A percentile compares a stretch with the other conserved stretches of the same genome.
phyloP scores from a whole-genome alignment of 805 yeast species.

The Starmerella bombi region DNA sequence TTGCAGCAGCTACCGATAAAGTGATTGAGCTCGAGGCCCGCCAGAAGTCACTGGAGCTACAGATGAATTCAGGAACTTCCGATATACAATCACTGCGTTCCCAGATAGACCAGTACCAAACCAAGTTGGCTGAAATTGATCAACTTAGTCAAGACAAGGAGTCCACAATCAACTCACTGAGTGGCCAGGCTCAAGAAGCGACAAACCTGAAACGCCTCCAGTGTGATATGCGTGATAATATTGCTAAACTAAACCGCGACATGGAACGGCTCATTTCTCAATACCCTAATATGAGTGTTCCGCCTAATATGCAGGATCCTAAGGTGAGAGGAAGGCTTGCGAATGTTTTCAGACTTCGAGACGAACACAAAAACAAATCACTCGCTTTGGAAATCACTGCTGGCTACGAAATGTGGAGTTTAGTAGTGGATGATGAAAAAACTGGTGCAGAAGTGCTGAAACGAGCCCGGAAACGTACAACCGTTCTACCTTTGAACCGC shows the following conservation, averaged over 20 bases:
- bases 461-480: slow-evolving; percentile 62
- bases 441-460: slow-evolving; percentile 77
- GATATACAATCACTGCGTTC: not conserved
- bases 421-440: slow-evolving; percentile 77
- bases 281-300: slow-evolving; percentile 26
- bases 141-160: not conserved
- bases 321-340: slow-evolving; percentile 82
- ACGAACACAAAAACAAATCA: slow-evolving; percentile 45
- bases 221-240: slow-evolving; percentile 7
- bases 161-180: not conserved
- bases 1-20: slow-evolving; percentile 5
- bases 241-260: slow-evolving; percentile 6
- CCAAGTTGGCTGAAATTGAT: not conserved
- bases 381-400: slow-evolving; percentile 88
- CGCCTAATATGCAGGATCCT: slow-evolving; percentile 39
- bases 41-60: not conserved
- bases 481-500: slow-evolving; percentile 84
- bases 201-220: not conserved
- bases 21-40: slow-evolving; percentile 2
- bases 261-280: slow-evolving; percentile 9
- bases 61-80: not conserved
- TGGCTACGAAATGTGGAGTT: slow-evolving; percentile 78
- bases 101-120: not conserved
- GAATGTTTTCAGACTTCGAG: slow-evolving; percentile 55
- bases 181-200: not conserved